phyloP scores from a whole-genome alignment of 352 stramenopile species.

The Stramenopiles sp. region DNA sequence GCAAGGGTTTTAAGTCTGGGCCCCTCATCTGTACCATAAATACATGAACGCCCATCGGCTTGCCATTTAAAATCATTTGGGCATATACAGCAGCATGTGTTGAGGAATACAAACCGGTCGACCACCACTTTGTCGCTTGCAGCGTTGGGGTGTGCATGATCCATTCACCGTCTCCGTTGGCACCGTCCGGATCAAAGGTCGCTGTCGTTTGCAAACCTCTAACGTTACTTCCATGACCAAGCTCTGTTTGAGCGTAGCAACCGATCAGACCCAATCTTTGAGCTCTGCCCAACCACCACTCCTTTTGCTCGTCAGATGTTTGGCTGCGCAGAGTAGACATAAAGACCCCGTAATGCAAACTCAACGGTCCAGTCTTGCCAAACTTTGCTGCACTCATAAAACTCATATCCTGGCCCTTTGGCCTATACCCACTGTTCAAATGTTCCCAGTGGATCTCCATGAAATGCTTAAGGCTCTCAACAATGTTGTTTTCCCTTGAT shows the following conservation, averaged over 20 bases:
- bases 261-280: conserved; percentile 55
- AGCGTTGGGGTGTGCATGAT: conserved; percentile 82
- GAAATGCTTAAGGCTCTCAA: neutral
- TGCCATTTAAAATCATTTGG: conserved; percentile 10
- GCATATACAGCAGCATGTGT: conserved; percentile 12
- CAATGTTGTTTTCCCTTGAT: neutral
- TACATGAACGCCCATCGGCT: conserved; percentile 9
- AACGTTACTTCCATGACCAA: conserved; percentile 78
- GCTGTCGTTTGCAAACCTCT: conserved; percentile 80
- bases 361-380: conserved; percentile 9
- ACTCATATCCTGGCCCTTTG: conserved; percentile 8
- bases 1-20: conserved; percentile 31
- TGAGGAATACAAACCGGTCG: conserved; percentile 1
- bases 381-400: conserved; percentile 11
- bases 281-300: conserved; percentile 44
- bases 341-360: conserved; percentile 54
- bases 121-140: conserved; percentile 87
- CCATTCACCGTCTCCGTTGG: conserved; percentile 51
- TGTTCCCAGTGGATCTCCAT: conserved; percentile 11
- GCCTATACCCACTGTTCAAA: neutral
- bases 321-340: conserved; percentile 45
- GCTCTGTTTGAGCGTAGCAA: conserved; percentile 74
- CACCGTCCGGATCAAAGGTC: conserved; percentile 46
- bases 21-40: conserved; percentile 2
- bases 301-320: conserved; percentile 47